A percentile compares a stretch with the other conserved stretches of the same genome.
Conservation (phyloP, 2,329 filamentous ascomycete genomes). For the Elsinoe batatas region DNA sequence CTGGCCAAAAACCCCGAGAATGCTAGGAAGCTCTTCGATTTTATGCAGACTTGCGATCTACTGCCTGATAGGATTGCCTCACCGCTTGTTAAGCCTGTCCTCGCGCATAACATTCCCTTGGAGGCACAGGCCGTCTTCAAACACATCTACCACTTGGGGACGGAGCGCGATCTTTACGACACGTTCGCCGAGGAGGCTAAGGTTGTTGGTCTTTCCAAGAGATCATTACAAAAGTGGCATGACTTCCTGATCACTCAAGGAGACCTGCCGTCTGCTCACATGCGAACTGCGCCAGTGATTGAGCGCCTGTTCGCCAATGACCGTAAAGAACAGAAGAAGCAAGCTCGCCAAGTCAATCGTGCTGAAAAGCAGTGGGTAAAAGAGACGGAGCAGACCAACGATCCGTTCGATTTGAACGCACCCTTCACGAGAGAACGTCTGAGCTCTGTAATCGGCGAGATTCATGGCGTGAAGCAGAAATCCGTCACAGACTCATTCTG, state of each 20-base stretch:
- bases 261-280: conserved; percentile 30
- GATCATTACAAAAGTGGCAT: conserved; percentile 32
- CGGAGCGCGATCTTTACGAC: conserved; percentile 34
- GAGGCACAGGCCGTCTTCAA: conserved; percentile 19
- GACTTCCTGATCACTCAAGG: conserved; percentile 26
- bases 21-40: conserved; percentile 14
- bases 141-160: conserved; percentile 31
- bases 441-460: conserved; percentile 30
- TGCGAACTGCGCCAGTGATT: conserved; percentile 25
- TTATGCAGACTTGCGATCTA: background rate
- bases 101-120: background rate
- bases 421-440: conserved; percentile 23
- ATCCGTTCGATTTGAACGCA: background rate
- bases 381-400: background rate
- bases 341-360: conserved; percentile 5
- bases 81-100: background rate
- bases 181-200: conserved; percentile 29
- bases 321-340: background rate
- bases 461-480: conserved; percentile 35
- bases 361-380: conserved; percentile 17
- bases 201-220: conserved; percentile 19
- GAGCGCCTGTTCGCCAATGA: conserved; percentile 21
- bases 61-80: background rate
- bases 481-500: conserved; percentile 56
- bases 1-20: conserved; percentile 23